Percentiles rank a stretch among this genome's conserved stretches.
These are phyloP conservation scores for Cercospora sp. DNA, from an alignment of 2,329 filamentous ascomycete species.

Conservation along the genomic window DNA sequence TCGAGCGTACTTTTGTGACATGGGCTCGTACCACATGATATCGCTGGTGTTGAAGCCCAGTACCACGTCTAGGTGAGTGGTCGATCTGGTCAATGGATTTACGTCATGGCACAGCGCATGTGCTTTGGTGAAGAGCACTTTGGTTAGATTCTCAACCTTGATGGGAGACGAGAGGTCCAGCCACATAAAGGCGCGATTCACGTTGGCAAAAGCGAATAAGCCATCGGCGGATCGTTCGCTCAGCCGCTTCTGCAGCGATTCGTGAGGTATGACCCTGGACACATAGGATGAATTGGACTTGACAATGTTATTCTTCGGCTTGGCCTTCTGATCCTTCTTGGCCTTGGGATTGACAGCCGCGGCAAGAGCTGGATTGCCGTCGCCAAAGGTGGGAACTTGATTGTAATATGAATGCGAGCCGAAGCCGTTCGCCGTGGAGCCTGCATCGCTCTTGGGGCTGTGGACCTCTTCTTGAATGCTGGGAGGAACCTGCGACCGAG, in stretches of 20 bases:
- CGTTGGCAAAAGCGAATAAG: conserved; percentile 88
- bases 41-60: conserved; percentile 97
- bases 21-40: conserved; percentile 97
- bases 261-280: conserved; percentile 90
- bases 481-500: conserved; percentile 39
- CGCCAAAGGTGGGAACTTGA: conserved; percentile 70
- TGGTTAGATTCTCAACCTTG: conserved; percentile 87
- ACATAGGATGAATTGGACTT: conserved; percentile 99
- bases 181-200: conserved; percentile 96
- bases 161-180: conserved; percentile 76
- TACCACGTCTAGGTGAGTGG: conserved; percentile 81
- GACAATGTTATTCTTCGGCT: conserved; percentile 96
- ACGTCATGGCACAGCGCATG: conserved; percentile 94
- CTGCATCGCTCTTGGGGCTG: conserved; percentile 48
- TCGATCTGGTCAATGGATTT: conserved; percentile 76
- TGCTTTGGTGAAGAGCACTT: conserved; percentile 94
- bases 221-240: conserved; percentile 76
- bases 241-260: conserved; percentile 74
- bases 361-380: conserved; percentile 74
- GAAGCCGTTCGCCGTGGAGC: conserved; percentile 44
- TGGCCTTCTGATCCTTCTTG: conserved; percentile 71
- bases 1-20: conserved; percentile 91
- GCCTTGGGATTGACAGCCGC: conserved; percentile 61
- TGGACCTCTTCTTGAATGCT: conserved; percentile 51
- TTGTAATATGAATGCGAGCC: conserved; percentile 35